phyloP scores from a whole-genome alignment of 1,139 yeast genomes.

The Saccharomyces pastorianus region DNA sequence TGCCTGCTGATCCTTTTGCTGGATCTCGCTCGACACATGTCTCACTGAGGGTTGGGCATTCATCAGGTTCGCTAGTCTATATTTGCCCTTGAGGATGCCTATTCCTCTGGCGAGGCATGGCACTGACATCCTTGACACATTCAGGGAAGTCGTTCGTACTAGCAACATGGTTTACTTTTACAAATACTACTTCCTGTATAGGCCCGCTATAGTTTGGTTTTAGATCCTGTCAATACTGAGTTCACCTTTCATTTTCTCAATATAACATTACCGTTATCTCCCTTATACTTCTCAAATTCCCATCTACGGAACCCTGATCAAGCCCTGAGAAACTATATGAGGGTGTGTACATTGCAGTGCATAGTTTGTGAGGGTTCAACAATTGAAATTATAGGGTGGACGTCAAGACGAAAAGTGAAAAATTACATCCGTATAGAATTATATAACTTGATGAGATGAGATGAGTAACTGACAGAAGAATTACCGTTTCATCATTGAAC shows the following conservation, averaged over 20 bases:
- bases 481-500: background rate
- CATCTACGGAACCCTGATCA: background rate
- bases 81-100: background rate
- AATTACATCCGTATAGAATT: background rate
- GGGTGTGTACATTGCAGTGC: background rate
- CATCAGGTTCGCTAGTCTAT: background rate
- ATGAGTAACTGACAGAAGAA: background rate
- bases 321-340: background rate
- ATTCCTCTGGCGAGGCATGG: conserved; percentile 1
- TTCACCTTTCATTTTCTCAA: background rate
- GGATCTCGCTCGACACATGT: conserved; percentile 34
- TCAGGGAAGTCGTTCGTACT: background rate
- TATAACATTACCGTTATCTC: background rate
- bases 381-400: background rate
- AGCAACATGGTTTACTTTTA: background rate
- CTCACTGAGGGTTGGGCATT: conserved; percentile 13
- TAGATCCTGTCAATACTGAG: background rate
- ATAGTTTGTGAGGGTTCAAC: background rate
- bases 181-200: background rate
- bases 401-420: background rate
- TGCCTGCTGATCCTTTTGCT: conserved; percentile 37
- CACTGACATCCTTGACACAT: background rate
- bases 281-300: background rate
- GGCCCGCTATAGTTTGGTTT: no score
- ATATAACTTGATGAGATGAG: background rate